phyloP scores from a whole-genome alignment of 768 basidiomycete species.

The Suillus fuscotomentosus region DNA sequence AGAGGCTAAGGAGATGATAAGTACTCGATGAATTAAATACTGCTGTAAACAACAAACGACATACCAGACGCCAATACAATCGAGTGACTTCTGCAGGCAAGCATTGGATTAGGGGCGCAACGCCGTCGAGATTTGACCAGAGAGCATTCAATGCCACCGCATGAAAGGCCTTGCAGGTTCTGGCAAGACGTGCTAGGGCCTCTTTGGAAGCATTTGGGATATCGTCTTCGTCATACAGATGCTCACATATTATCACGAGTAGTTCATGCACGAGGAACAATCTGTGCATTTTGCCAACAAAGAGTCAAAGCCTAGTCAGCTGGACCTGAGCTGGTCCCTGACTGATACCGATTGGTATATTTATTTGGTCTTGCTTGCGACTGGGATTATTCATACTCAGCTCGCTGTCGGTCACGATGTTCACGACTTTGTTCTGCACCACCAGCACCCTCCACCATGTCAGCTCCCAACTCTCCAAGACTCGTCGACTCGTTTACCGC shows the following conservation, averaged over 20 bases:
- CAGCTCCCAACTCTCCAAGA: slow-evolving; percentile 61
- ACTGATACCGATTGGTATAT: neutral
- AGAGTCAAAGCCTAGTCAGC: neutral
- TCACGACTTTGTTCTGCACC: slow-evolving; percentile 16
- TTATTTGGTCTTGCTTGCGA: slow-evolving; percentile 26
- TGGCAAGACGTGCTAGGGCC: slow-evolving; percentile 20
- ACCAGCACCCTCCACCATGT: slow-evolving; percentile 36
- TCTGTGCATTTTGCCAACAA: neutral
- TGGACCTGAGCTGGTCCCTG: no score
- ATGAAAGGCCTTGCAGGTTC: slow-evolving; percentile 24
- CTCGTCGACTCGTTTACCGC: slow-evolving; percentile 90
- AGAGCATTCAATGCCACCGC: slow-evolving; percentile 21
- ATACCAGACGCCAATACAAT: neutral
- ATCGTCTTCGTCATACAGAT: neutral
- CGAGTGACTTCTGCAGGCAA: slow-evolving; percentile 14
- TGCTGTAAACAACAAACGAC: neutral
- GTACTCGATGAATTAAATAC: neutral
- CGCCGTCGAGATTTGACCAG: slow-evolving; percentile 21
- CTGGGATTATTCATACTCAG: slow-evolving; percentile 31
- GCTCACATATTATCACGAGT: neutral
- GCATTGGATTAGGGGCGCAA: slow-evolving; percentile 20
- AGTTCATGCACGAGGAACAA: neutral
- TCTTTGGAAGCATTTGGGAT: neutral
- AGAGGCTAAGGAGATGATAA: neutral
- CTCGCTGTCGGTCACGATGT: slow-evolving; percentile 4